These are phyloP conservation scores for Cornus suecica DNA, from an alignment of 148 eudicot species.

Conservation along the genomic window DNA sequence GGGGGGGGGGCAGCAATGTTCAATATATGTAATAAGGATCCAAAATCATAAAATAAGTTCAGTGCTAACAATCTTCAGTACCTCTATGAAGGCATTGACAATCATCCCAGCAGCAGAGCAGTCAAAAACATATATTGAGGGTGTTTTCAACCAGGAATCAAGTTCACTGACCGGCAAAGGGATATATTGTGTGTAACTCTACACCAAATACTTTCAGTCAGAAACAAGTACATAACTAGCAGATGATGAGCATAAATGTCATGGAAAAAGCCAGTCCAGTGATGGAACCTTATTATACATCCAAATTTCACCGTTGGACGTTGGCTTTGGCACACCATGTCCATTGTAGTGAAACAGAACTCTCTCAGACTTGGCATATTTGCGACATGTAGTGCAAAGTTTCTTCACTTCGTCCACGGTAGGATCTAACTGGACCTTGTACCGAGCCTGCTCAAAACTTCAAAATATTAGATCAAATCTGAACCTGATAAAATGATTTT, in stretches of 20 bases:
- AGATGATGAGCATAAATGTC: slow-evolving; percentile 1
- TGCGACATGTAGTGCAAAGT: slow-evolving; percentile 83
- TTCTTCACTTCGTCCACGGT: slow-evolving; percentile 93
- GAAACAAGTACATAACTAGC: slow-evolving; percentile 8
- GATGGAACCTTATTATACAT: slow-evolving; percentile 79
- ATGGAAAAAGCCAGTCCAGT: slow-evolving; percentile 4
- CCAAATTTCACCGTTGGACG: slow-evolving; percentile 95
- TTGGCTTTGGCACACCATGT: slow-evolving; percentile 97
- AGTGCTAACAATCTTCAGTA: slow-evolving; percentile 17
- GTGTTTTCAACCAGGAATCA: slow-evolving; percentile 94
- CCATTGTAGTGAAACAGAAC: slow-evolving; percentile 98
- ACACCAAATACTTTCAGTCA: slow-evolving; percentile 18
- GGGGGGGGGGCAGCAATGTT: not conserved
- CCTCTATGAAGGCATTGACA: slow-evolving; percentile 91
- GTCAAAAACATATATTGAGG: slow-evolving; percentile 94
- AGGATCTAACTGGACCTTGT: slow-evolving; percentile 78
- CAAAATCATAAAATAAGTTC: not conserved
- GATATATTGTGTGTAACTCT: slow-evolving; percentile 93
- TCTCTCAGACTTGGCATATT: slow-evolving; percentile 84
- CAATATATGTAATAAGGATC: no score
- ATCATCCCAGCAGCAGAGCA: slow-evolving; percentile 97
- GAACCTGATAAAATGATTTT: not conserved
- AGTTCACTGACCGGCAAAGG: slow-evolving; percentile 87
- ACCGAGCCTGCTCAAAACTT: slow-evolving; percentile 63
- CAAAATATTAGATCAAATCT: not conserved